Base-by-base conservation (phyloP, 331 rosid genomes). In the Prunus yedoensis region DNA sequence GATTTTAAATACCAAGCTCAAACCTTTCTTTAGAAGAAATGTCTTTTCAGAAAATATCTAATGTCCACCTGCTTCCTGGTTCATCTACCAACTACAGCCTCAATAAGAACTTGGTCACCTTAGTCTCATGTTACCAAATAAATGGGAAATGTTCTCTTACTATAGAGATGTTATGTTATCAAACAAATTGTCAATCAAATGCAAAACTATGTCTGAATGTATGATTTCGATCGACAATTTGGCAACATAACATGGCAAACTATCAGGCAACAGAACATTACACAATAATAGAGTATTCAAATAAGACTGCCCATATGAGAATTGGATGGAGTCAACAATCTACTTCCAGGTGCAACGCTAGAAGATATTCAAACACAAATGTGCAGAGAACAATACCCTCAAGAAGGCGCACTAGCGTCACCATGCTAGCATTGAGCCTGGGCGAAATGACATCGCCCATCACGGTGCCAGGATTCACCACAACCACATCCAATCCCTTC, bases 391-490 rank as follows among this genome's bases (percentile, higher is more conserved):
- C 14, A 21, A 30, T 83, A 90, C 98, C 98, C 88, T 94, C 79
- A 38, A 94, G 88, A 80, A 94, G 82, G 72, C 88, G 82, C 0
- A 89, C 2, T 30, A 94, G 86, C 91, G 90, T 81, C 57, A 84
- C 8, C 97, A 94, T 94, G 87, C 97, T 94, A 2, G 87, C 86
- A 79, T 90, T 94, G 70, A 91, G 78, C 79, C 91, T 79, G 2
- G 98, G 92, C 0, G 98, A 47, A 77, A 94, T 82, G 64, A 88
- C 80, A 41, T 88, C 85, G 21, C 98, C 97, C 96, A 91, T 85
- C 35, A 91, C 98, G 15, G 93, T 83, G 59, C 95, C 98, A 1
- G 97, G 97, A 78, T 94, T 94, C 59, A 94, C 89, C 74, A 90
- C 93, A 75, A 94, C 98, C 84, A 94, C 87, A 81, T 91, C 98